phyloP scores from a whole-genome alignment of 179 eudicot species.

The Drosera spatulata region DNA sequence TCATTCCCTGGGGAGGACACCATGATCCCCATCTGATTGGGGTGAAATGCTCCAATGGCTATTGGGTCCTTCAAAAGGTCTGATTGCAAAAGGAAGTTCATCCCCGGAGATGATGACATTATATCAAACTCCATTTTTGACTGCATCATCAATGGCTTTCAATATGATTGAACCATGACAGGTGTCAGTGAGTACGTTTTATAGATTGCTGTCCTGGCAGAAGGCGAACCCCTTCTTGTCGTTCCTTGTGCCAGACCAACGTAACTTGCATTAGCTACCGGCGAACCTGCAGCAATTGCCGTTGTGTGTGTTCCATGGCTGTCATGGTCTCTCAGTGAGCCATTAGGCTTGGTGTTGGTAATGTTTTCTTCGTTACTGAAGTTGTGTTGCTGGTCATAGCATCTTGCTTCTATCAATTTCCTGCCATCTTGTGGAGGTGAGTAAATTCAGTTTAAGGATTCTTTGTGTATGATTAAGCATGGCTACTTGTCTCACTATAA shows the following conservation, averaged over 20 bases:
- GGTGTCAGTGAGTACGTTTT: slow-evolving; percentile 39
- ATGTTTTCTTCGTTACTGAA: background rate
- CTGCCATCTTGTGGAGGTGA: slow-evolving; percentile 12
- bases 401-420: slow-evolving; percentile 84
- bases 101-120: slow-evolving; percentile 66
- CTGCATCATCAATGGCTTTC: slow-evolving; percentile 91
- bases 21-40: slow-evolving; percentile 59
- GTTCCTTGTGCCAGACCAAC: slow-evolving; percentile 67
- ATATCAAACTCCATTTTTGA: slow-evolving; percentile 75
- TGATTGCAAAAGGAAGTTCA: slow-evolving; percentile 48
- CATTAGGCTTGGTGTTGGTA: slow-evolving; percentile 14
- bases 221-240: slow-evolving; percentile 75
- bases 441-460: too few relatives aligned
- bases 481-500: too few relatives aligned
- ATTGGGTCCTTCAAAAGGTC: slow-evolving; percentile 75
- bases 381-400: slow-evolving; percentile 13
- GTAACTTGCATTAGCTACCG: slow-evolving; percentile 60
- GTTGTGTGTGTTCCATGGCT: slow-evolving; percentile 93
- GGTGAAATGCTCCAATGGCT: slow-evolving; percentile 73
- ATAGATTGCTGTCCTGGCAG: slow-evolving; percentile 72
- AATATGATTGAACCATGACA: slow-evolving; percentile 56
- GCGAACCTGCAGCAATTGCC: slow-evolving; percentile 80
- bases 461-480: too few relatives aligned
- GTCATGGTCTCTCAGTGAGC: slow-evolving; percentile 63
- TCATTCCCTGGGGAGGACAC: slow-evolving; percentile 74